phyloP scores from a whole-genome alignment of 106 monocot species.

The Phalaenopsis equestris region DNA sequence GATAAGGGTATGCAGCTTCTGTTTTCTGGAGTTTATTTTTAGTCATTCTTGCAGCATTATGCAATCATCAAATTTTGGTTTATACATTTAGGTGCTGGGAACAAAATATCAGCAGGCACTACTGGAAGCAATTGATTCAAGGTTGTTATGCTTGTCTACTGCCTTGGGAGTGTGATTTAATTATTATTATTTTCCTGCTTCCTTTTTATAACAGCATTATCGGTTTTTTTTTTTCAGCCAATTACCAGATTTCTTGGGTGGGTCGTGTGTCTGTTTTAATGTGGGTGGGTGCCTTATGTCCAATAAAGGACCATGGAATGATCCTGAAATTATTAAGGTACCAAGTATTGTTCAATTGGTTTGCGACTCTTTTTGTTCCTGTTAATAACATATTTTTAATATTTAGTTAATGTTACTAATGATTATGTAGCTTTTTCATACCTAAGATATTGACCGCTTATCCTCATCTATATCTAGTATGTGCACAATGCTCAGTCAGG shows the following conservation, averaged over 20 bases:
- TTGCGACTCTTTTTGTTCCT: neutral
- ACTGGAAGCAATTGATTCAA: conserved; percentile 46
- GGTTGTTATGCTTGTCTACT: conserved; percentile 15
- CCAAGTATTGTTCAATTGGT: neutral
- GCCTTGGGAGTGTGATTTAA: neutral
- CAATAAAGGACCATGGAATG: conserved; percentile 54
- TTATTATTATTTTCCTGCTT: neutral
- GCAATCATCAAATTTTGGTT: neutral
- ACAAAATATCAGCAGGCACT: conserved; percentile 39
- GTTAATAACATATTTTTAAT: neutral
- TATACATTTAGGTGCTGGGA: conserved; percentile 34
- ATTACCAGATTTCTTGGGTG: conserved; percentile 41
- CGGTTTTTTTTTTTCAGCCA: conserved; percentile 15
- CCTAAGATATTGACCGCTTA: neutral
- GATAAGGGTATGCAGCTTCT: conserved; percentile 42
- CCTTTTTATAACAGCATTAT: neutral
- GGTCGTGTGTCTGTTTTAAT: conserved; percentile 28
- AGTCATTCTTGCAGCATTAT: neutral
- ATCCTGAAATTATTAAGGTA: conserved; percentile 40
- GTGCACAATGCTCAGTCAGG: conserved; percentile 21
- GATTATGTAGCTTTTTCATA: neutral
- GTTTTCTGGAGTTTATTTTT: neutral
- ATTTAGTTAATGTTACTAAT: neutral
- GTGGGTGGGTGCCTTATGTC: conserved; percentile 36
- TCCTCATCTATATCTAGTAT: conserved; percentile 20